phyloP scores from a whole-genome alignment of 176 grass and related monocot genomes.

The Puccinellia tenuiflora region DNA sequence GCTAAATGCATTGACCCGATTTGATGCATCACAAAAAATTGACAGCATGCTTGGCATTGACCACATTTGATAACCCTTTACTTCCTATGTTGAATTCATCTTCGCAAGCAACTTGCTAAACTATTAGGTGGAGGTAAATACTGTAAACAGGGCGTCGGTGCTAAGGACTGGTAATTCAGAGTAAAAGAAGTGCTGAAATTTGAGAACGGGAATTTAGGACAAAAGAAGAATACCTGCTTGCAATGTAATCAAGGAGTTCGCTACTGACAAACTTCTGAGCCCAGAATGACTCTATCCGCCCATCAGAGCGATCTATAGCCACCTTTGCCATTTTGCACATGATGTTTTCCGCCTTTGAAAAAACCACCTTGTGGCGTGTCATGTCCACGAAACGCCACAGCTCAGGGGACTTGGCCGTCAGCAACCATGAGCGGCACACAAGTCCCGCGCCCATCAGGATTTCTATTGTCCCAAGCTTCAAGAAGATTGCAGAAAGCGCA shows the following conservation, averaged over 20 bases:
- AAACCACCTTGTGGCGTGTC: constrained; percentile 17
- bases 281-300: constrained; percentile 28
- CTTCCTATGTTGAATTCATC: background rate
- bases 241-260: constrained; percentile 30
- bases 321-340: constrained; percentile 22
- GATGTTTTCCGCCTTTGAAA: background rate
- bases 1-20: no score
- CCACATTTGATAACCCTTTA: background rate
- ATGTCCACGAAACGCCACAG: constrained; percentile 17
- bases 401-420: constrained; percentile 7
- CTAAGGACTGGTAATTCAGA: background rate
- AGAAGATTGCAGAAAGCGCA: background rate
- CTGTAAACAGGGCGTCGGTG: background rate
- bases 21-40: no score
- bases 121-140: background rate
- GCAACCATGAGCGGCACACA: constrained; percentile 30
- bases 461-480: constrained; percentile 18
- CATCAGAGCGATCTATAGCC: constrained; percentile 8
- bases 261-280: constrained; percentile 17
- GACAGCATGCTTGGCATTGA: no score
- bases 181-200: background rate
- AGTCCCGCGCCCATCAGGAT: constrained; percentile 25
- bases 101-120: background rate
- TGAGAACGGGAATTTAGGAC: background rate
- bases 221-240: constrained; percentile 2